Conservation (phyloP, 139 green algal species). For the Trebouxia sp. region DNA sequence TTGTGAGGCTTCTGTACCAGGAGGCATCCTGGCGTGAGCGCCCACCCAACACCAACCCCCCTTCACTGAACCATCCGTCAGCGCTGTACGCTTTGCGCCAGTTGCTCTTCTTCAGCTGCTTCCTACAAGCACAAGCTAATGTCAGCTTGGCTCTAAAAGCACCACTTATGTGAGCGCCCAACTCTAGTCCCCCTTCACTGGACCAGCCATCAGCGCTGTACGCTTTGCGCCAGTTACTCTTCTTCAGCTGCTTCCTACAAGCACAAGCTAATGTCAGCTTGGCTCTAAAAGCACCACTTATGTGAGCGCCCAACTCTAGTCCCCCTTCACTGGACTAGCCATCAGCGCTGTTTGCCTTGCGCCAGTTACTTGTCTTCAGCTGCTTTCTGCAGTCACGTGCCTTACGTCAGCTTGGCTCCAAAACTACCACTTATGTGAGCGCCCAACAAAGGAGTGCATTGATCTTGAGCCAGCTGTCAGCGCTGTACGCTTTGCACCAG, state of each 20-base stretch:
- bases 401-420: not conserved
- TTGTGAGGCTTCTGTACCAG: conserved; percentile 20
- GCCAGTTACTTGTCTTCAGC: conserved; percentile 25
- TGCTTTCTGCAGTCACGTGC: not conserved
- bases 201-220: not conserved
- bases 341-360: not conserved
- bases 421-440: not conserved
- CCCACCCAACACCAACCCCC: not conserved
- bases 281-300: not conserved
- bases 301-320: not conserved
- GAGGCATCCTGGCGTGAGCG: conserved; percentile 2
- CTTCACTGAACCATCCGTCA: conserved; percentile 22
- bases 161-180: not conserved
- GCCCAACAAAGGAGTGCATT: not conserved
- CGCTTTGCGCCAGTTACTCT: not conserved
- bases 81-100: not conserved
- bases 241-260: not conserved
- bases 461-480: not conserved
- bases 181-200: not conserved
- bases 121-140: not conserved
- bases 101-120: not conserved
- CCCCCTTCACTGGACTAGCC: not conserved
- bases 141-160: not conserved
- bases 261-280: no score
- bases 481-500: not conserved